Conservation (phyloP, 164 flowering plant species). For the Piper longum region DNA sequence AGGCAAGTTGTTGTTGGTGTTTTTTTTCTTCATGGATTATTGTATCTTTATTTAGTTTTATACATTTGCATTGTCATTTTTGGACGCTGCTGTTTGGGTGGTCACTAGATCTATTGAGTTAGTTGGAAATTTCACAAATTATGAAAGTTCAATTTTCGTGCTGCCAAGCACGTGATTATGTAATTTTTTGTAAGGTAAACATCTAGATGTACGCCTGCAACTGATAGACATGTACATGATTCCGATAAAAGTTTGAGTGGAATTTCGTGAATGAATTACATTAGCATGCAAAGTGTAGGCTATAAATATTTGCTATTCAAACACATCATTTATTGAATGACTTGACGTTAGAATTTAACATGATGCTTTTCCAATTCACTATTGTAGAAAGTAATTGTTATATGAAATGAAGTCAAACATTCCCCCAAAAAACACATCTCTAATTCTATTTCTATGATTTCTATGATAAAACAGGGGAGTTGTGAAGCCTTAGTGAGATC, state of each 20-base stretch:
- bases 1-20: slow-evolving; percentile 38
- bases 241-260: not conserved
- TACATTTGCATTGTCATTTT: not conserved
- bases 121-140: not conserved
- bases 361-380: not conserved
- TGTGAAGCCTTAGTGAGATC: slow-evolving; percentile 62
- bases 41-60: not conserved
- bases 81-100: not conserved
- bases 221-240: too few species aligned
- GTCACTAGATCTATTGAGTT: not conserved
- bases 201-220: too few species aligned
- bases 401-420: not conserved
- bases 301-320: too few species aligned
- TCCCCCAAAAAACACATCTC: not conserved
- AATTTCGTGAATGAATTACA: not conserved
- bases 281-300: too few species aligned
- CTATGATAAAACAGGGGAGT: slow-evolving; percentile 50
- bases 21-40: not conserved
- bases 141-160: too few species aligned
- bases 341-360: too few species aligned
- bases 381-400: too few species aligned
- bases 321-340: too few species aligned
- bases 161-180: too few species aligned
- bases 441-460: not conserved
- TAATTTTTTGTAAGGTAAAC: too few species aligned